phyloP scores from a whole-genome alignment of 768 basidiomycete genomes.

The Hydnum rufescens region DNA sequence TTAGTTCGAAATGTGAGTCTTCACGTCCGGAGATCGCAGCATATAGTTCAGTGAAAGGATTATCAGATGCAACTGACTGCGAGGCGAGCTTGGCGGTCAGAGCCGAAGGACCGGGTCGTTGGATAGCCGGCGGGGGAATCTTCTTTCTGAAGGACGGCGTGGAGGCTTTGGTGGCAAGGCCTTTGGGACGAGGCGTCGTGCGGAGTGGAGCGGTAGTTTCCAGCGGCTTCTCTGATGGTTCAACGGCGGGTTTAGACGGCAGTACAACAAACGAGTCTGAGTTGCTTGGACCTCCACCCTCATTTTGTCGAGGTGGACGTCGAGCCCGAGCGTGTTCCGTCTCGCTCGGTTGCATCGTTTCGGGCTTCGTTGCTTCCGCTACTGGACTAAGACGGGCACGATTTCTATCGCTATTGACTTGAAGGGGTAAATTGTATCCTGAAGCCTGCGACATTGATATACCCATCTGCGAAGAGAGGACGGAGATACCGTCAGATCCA shows the following conservation, averaged over 20 bases:
- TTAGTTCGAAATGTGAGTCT: constrained; percentile 38
- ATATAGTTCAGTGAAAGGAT: constrained; percentile 80
- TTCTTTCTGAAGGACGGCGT: background rate
- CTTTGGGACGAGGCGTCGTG: background rate
- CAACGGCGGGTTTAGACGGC: too few species aligned
- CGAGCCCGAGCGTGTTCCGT: too few species aligned
- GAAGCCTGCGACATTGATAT: constrained; percentile 39
- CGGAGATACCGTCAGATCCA: constrained; percentile 40
- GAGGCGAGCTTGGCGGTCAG: constrained; percentile 58
- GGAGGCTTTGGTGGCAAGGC: background rate
- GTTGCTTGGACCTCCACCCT: too few species aligned
- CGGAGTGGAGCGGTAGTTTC: background rate
- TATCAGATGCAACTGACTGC: constrained; percentile 37
- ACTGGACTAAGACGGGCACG: constrained; percentile 43
- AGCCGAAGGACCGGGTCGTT: constrained; percentile 24
- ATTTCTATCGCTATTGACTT: constrained; percentile 19
- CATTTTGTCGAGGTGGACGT: too few species aligned
- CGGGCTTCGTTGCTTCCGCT: constrained; percentile 26
- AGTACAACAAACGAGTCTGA: too few species aligned
- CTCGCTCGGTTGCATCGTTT: too few species aligned
- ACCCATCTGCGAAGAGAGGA: constrained; percentile 17
- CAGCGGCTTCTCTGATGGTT: too few species aligned
- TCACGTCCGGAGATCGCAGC: constrained; percentile 66
- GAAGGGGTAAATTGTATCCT: constrained; percentile 24
- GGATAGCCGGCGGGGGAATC: background rate